Evolutionary conservation across 2,329 filamentous ascomycete genomes (phyloP).

Genomic region (Monosporascus sp.): DNA sequence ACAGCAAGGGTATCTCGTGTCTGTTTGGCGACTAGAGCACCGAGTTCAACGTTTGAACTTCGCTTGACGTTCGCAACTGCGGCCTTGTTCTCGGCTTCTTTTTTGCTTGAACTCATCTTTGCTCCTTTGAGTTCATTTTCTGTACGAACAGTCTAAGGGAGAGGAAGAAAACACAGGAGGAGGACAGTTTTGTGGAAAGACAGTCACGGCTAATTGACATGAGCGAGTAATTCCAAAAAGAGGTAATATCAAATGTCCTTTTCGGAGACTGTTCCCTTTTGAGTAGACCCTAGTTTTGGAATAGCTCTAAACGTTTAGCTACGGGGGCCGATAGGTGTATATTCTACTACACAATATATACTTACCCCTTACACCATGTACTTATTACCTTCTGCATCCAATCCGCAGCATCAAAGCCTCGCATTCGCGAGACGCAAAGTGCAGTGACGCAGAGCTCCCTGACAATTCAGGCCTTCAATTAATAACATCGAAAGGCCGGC

Average conservation of each 20-base stretch:
- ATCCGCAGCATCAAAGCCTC: too few relatives aligned
- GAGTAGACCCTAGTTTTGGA: not conserved
- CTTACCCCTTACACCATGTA: too few relatives aligned
- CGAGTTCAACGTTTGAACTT: slow-evolving; percentile 1
- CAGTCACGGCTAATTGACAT: slow-evolving; percentile 19
- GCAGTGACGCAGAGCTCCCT: too few relatives aligned
- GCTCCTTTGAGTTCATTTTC: slow-evolving; percentile 5
- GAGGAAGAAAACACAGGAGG: not conserved
- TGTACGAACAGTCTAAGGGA: not conserved
- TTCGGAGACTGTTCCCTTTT: not conserved
- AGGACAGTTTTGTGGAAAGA: slow-evolving; percentile 2
- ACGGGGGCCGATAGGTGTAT: not conserved
- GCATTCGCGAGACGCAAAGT: too few relatives aligned
- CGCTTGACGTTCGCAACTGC: slow-evolving; percentile 6
- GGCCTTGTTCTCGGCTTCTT: slow-evolving; percentile 6
- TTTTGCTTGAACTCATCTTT: slow-evolving; percentile 18
- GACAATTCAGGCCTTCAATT: too few relatives aligned
- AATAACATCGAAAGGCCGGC: not conserved
- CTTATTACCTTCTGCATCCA: too few relatives aligned
- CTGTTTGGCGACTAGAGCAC: slow-evolving; percentile 25
- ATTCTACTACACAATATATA: too few relatives aligned
- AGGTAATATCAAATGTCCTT: not conserved
- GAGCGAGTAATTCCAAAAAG: slow-evolving; percentile 6
- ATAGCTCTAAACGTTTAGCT: not conserved
- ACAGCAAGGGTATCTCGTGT: slow-evolving; percentile 30